Base-by-base conservation (phyloP, 768 basidiomycete genomes). In the Leccinum boreale region DNA sequence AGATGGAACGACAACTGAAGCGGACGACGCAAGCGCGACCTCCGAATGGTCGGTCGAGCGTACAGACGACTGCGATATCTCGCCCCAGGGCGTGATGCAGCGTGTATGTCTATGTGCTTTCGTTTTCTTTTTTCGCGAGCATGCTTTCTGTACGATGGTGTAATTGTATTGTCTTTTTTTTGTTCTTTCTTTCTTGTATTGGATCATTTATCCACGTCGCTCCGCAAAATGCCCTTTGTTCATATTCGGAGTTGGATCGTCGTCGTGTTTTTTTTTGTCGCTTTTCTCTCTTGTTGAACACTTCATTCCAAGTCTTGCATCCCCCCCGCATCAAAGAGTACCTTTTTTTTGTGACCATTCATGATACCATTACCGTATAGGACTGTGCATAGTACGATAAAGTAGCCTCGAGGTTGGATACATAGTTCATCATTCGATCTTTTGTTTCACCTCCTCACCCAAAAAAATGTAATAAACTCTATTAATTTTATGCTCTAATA, bases 1-100 rank as follows among this genome's bases (percentile, higher is more conserved):
- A 91, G 67, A 82, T 91, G 77, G 86, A 89, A 62, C 83, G 82
- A n/a, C 85, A 86, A 59, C 77, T 85, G 31, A 89, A 87, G 65
- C 78, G 83, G 42, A 85, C 86, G 57, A 75, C 76, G 17, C 79
- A 78, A 44, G 66, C 67, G 3, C 76, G 79, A 19, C 60, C 68
- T 39, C 61, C 67, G 0, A 73, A 64, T 23, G 72, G 73, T 5
- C 5, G 63, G 35, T 56, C 70, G 31, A 61, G 49, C 52, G 63
- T 70, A 58, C 71, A 74, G 51, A 64, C 58, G 0, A 17, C 62
- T 4, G 46, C 66, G 17, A 73, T 73, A 56, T 73, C 71, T 24
- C 68, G 68, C 4, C 71, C 71, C 21, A 73, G 56, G 53, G 42
- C 58, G 7, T 67, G 55, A 68, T 12, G 19, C 23, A 10, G 26